Conservation (phyloP, 495 filamentous ascomycete species). For the Penicillium pulvis region DNA sequence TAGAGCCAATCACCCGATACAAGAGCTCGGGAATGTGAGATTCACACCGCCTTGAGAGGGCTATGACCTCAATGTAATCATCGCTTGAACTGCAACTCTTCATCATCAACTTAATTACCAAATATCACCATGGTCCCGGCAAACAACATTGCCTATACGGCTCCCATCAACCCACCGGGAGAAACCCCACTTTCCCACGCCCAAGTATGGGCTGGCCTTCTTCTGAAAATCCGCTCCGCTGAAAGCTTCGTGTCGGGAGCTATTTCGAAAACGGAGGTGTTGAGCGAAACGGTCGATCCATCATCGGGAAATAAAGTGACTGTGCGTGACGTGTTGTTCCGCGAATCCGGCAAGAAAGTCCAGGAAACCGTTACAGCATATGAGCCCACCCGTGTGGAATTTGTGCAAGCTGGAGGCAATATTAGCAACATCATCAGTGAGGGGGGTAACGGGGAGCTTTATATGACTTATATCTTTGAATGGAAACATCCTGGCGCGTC, state of each 20-base stretch:
- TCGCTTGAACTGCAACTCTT: background rate
- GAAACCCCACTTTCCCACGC: constrained; percentile 41
- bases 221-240: constrained; percentile 51
- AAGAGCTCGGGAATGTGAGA: background rate
- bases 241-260: constrained; percentile 52
- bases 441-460: constrained; percentile 43
- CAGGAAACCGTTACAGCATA: constrained; percentile 31
- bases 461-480: constrained; percentile 59
- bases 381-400: constrained; percentile 32
- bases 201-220: constrained; percentile 55
- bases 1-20: background rate
- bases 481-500: constrained; percentile 44
- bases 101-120: background rate
- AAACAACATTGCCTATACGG: constrained; percentile 53
- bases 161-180: constrained; percentile 52
- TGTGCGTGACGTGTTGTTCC: constrained; percentile 29
- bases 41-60: no score
- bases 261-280: constrained; percentile 44
- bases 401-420: constrained; percentile 36
- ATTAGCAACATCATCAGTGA: constrained; percentile 54
- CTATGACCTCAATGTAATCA: background rate
- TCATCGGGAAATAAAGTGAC: constrained; percentile 30
- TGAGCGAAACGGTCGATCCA: constrained; percentile 36
- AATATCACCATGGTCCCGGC: constrained; percentile 20
- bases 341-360: constrained; percentile 23